Evolutionary conservation across 2,329 filamentous ascomycete species (phyloP).

Genomic region (Graphium sp.): DNA sequence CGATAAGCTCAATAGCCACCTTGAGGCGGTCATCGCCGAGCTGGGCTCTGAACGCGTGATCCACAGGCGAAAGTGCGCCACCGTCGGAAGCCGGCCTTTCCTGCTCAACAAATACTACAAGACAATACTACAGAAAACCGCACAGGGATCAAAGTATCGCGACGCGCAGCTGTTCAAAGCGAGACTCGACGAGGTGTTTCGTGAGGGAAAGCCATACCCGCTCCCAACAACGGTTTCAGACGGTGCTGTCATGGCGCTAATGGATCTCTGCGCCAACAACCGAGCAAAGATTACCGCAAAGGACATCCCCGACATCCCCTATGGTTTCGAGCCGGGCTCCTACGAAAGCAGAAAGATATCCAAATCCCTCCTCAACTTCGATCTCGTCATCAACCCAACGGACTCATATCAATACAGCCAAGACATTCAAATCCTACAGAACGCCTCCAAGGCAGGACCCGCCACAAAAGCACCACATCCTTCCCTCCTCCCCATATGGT

Average conservation of each 20-base stretch:
- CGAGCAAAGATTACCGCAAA: constrained; percentile 34
- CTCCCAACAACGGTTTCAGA: constrained; percentile 44
- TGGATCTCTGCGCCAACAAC: constrained; percentile 45
- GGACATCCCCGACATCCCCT: constrained; percentile 44
- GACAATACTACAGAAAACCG: constrained; percentile 36
- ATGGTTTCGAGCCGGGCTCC: constrained; percentile 54
- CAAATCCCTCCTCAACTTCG: constrained; percentile 48
- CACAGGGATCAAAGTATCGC: constrained; percentile 34
- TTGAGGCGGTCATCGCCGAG: constrained; percentile 28
- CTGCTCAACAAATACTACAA: constrained; percentile 43
- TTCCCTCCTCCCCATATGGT: constrained; percentile 54
- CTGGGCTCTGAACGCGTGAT: constrained; percentile 35
- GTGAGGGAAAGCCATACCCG: constrained; percentile 18
- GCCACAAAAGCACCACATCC: constrained; percentile 20
- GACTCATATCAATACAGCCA: constrained; percentile 44
- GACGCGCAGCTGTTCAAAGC: constrained; percentile 44
- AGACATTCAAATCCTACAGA: constrained; percentile 22
- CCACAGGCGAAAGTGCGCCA: constrained; percentile 40
- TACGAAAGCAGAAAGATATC: constrained; percentile 56
- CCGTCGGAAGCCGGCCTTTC: constrained; percentile 42
- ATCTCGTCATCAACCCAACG: constrained; percentile 35
- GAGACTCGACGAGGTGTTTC: constrained; percentile 38
- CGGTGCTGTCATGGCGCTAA: constrained; percentile 48
- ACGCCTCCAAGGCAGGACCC: constrained; percentile 18
- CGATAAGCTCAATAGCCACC: constrained; percentile 21